Percentiles rank a stretch among this genome's conserved stretches.
Evolutionary conservation across 176 grass and related monocot species (phyloP).

Genomic region (Lolium multiflorum): DNA sequence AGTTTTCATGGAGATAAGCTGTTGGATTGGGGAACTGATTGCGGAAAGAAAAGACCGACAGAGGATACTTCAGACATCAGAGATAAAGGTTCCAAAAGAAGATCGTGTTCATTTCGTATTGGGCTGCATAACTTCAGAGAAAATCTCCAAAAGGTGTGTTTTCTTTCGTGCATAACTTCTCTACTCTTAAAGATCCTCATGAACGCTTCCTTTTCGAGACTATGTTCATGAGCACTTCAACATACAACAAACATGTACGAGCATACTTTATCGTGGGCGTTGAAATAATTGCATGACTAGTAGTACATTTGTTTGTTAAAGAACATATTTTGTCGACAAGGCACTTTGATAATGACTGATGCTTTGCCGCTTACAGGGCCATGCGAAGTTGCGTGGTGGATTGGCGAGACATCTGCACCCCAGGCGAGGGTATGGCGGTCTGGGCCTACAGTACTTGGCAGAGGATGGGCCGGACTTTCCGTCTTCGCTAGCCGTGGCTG

Average conservation of each 20-base stretch:
- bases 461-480: too few relatives aligned
- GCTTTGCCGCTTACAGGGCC: too few relatives aligned
- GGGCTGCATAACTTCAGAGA: constrained; percentile 17
- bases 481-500: too few relatives aligned
- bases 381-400: too few relatives aligned
- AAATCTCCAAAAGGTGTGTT: neutral
- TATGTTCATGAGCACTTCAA: neutral
- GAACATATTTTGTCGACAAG: neutral
- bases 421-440: too few relatives aligned
- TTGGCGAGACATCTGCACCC: too few relatives aligned
- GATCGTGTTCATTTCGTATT: neutral
- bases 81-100: neutral
- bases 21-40: neutral
- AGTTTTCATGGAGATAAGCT: neutral
- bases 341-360: neutral
- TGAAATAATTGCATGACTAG: too few relatives aligned
- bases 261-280: too few relatives aligned
- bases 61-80: neutral
- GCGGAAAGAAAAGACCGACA: neutral
- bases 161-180: neutral
- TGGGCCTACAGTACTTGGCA: too few relatives aligned
- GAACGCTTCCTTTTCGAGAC: neutral
- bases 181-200: neutral
- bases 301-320: too few relatives aligned
- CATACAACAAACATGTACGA: neutral